A percentile compares a stretch with the other conserved stretches of the same genome.
phyloP scores from a whole-genome alignment of 805 yeast genomes.

The Komagataella populi region DNA sequence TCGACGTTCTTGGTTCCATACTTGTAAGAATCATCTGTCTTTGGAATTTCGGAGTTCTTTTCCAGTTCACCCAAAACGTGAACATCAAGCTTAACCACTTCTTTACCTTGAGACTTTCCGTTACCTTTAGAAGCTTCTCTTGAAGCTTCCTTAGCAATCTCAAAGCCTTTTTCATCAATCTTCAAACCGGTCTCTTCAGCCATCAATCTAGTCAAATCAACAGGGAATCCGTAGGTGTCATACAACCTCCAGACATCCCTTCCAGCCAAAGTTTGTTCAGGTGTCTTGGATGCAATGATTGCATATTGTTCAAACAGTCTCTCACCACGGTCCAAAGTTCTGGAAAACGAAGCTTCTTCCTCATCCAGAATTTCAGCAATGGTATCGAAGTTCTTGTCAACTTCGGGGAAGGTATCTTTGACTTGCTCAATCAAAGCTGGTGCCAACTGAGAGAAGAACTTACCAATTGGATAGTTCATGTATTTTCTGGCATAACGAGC shows the following conservation, averaged over 20 bases:
- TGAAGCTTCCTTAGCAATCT: constrained; percentile 77
- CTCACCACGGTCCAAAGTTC: constrained; percentile 96
- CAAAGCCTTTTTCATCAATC: constrained; percentile 88
- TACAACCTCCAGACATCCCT: constrained; percentile 96
- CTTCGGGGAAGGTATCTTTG: constrained; percentile 83
- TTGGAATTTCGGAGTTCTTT: constrained; percentile 43
- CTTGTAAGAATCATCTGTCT: constrained; percentile 75
- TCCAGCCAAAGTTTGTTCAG: constrained; percentile 72
- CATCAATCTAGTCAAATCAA: constrained; percentile 94
- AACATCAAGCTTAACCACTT: constrained; percentile 73
- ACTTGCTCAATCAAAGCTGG: constrained; percentile 89
- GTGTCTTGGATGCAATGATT: constrained; percentile 60
- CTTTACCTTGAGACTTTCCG: constrained; percentile 45
- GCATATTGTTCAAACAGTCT: constrained; percentile 92
- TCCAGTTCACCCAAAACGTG: constrained; percentile 72
- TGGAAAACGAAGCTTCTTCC: constrained; percentile 90
- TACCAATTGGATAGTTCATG: constrained; percentile 90
- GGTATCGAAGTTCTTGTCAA: constrained; percentile 53
- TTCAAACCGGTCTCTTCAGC: constrained; percentile 94
- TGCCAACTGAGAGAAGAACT: constrained; percentile 82
- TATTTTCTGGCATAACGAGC: constrained; percentile 94
- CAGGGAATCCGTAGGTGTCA: constrained; percentile 98
- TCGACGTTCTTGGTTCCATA: constrained; percentile 59
- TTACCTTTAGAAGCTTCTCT: constrained; percentile 92
- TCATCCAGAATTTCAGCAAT: constrained; percentile 87